A percentile compares a stretch with the other conserved stretches of the same genome.
These are phyloP conservation scores for Oryza nivara DNA, from an alignment of 176 grass and related monocot species.

Conservation along the genomic window DNA sequence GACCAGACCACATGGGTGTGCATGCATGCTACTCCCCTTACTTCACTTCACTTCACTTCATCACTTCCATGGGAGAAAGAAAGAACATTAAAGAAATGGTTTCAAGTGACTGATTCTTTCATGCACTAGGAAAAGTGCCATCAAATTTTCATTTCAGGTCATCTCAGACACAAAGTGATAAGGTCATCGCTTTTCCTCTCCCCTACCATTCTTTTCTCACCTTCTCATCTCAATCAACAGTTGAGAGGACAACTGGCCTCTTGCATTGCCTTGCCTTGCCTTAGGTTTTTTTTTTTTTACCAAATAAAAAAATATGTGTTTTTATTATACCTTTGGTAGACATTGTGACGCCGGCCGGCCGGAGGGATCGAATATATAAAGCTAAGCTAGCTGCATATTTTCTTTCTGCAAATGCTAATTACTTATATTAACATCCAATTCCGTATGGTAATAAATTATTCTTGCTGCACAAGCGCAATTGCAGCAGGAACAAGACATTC, in stretches of 20 bases:
- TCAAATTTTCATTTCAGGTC: constrained; percentile 34
- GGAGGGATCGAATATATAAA: constrained; percentile 29
- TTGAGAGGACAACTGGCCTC: constrained; percentile 10
- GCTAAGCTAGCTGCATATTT: neutral
- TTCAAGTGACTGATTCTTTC: constrained; percentile 43
- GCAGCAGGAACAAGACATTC: neutral
- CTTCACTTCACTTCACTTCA: neutral
- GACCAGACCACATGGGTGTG: neutral
- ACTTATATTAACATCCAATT: neutral
- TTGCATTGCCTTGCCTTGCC: neutral
- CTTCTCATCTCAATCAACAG: constrained; percentile 38
- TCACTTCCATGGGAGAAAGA: neutral
- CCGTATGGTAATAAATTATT: constrained; percentile 12
- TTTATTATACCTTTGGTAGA: constrained; percentile 6
- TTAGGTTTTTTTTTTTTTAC: neutral
- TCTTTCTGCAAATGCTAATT: constrained; percentile 12
- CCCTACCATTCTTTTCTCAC: constrained; percentile 44
- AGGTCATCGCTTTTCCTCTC: constrained; percentile 22
- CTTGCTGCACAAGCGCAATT: neutral
- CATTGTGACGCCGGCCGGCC: constrained; percentile 28
- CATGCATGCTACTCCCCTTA: neutral
- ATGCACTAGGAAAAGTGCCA: constrained; percentile 43
- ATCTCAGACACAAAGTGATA: constrained; percentile 19
- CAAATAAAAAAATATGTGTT: neutral
- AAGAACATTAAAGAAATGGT: constrained; percentile 1